phyloP scores from a whole-genome alignment of 208 protist species.

The Leishmania lainsoni region DNA sequence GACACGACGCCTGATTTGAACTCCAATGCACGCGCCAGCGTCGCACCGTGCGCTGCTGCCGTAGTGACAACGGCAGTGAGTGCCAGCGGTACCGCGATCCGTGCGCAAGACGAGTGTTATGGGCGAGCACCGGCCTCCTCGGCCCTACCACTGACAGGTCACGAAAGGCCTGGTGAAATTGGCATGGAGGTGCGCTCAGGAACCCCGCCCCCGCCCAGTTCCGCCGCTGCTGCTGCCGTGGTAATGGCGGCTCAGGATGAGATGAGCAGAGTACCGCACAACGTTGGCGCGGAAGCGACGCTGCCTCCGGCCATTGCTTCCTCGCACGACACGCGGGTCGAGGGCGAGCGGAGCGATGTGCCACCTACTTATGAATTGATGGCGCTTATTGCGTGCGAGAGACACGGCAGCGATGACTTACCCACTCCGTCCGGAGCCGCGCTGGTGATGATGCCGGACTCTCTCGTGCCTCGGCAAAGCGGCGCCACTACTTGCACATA shows the following conservation, averaged over 20 bases:
- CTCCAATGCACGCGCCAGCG: slow-evolving; percentile 14
- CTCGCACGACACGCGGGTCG: slow-evolving; percentile 1
- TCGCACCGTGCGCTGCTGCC: slow-evolving; percentile 5
- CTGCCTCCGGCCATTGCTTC: slow-evolving; percentile 4
- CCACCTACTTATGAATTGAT: slow-evolving; percentile 15
- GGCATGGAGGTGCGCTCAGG: neutral
- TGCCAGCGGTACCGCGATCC: neutral
- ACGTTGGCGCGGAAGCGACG: neutral
- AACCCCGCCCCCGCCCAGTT: neutral
- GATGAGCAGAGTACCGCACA: neutral
- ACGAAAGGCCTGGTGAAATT: neutral
- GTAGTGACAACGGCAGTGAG: neutral
- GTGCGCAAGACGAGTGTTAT: neutral
- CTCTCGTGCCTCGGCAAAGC: neutral
- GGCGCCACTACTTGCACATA: too few relatives aligned
- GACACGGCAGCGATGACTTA: neutral
- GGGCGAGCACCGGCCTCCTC: neutral
- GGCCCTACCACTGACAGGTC: neutral
- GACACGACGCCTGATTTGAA: slow-evolving; percentile 12
- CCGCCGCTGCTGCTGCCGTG: neutral
- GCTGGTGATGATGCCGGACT: neutral
- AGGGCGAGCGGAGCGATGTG: slow-evolving; percentile 5
- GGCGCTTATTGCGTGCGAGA: slow-evolving; percentile 11
- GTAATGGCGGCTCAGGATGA: neutral
- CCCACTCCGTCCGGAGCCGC: neutral